Percentiles rank a stretch among this genome's conserved stretches.
Conservation (phyloP, 2,329 filamentous ascomycete genomes). For the Pseudogymnoascus sp. region DNA sequence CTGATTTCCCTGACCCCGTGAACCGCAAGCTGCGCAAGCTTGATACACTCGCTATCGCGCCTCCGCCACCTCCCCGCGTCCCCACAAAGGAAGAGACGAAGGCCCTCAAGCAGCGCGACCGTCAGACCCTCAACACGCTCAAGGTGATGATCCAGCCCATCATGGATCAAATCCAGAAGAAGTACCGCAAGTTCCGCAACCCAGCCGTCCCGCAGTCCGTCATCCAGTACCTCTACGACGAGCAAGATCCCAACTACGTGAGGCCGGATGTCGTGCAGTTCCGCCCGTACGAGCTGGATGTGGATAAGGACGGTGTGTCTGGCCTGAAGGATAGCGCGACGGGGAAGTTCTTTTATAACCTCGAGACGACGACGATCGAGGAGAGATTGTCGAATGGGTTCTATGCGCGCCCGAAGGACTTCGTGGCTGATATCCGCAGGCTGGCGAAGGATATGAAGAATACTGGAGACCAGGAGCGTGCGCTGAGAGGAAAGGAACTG, state of each 20-base stretch:
- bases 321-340: slow-evolving; percentile 68
- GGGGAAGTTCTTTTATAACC: slow-evolving; percentile 87
- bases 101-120: slow-evolving; percentile 71
- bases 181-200: slow-evolving; percentile 80
- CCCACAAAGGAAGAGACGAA: slow-evolving; percentile 72
- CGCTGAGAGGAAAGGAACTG: slow-evolving; percentile 83
- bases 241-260: slow-evolving; percentile 67
- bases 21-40: slow-evolving; percentile 81
- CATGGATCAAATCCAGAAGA: slow-evolving; percentile 91
- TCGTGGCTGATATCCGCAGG: slow-evolving; percentile 76
- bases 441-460: slow-evolving; percentile 77
- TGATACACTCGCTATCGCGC: slow-evolving; percentile 66
- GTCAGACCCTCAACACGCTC: slow-evolving; percentile 72
- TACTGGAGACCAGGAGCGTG: slow-evolving; percentile 72
- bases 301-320: slow-evolving; percentile 68
- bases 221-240: slow-evolving; percentile 76
- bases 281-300: slow-evolving; percentile 70
- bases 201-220: slow-evolving; percentile 65
- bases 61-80: slow-evolving; percentile 57
- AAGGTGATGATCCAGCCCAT: slow-evolving; percentile 88
- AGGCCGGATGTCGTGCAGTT: slow-evolving; percentile 49
- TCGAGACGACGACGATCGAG: slow-evolving; percentile 88
- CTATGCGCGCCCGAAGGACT: slow-evolving; percentile 85
- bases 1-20: slow-evolving; percentile 77
- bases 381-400: slow-evolving; percentile 95